Evolutionary conservation across 495 filamentous ascomycete genomes (phyloP).

Genomic region (Lophiotrema nucula): DNA sequence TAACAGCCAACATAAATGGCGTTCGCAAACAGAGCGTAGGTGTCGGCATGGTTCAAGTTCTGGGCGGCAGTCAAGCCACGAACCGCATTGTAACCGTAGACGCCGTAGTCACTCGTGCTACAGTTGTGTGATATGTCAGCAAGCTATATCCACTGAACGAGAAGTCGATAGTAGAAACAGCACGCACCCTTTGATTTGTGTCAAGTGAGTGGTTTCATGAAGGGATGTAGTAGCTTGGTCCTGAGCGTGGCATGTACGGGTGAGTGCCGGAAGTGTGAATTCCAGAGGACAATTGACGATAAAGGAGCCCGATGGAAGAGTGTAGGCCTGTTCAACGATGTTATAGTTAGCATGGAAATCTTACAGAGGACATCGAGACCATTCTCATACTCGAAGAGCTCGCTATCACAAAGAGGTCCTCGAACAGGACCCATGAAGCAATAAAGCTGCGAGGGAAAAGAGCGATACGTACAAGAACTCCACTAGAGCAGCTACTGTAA

Average conservation of each 20-base stretch:
- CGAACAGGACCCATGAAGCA: too few species aligned
- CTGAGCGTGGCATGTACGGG: slow-evolving; percentile 53
- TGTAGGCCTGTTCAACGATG: too few species aligned
- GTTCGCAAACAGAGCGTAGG: slow-evolving; percentile 60
- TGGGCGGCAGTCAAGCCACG: slow-evolving; percentile 42
- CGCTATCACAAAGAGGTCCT: too few species aligned
- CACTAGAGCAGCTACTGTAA: slow-evolving; percentile 48
- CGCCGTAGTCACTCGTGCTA: slow-evolving; percentile 52
- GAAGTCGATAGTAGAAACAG: too few species aligned
- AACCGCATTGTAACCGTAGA: slow-evolving; percentile 56
- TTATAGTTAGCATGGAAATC: too few species aligned
- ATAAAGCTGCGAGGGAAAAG: too few species aligned
- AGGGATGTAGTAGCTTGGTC: slow-evolving; percentile 59
- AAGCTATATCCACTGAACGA: too few species aligned
- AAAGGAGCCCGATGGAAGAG: slow-evolving; percentile 48
- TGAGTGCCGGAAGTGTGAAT: slow-evolving; percentile 50
- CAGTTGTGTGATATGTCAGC: too few species aligned
- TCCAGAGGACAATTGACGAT: slow-evolving; percentile 58
- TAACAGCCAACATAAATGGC: too few species aligned
- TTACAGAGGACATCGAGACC: too few species aligned
- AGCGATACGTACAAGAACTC: too few species aligned
- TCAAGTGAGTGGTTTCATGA: slow-evolving; percentile 62
- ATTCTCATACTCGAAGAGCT: too few species aligned
- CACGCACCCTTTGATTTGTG: slow-evolving; percentile 52
- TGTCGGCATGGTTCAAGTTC: slow-evolving; percentile 59